phyloP scores from a whole-genome alignment of 1,284 basidiomycete species.

The Cutaneotrichosporon dermatis region DNA sequence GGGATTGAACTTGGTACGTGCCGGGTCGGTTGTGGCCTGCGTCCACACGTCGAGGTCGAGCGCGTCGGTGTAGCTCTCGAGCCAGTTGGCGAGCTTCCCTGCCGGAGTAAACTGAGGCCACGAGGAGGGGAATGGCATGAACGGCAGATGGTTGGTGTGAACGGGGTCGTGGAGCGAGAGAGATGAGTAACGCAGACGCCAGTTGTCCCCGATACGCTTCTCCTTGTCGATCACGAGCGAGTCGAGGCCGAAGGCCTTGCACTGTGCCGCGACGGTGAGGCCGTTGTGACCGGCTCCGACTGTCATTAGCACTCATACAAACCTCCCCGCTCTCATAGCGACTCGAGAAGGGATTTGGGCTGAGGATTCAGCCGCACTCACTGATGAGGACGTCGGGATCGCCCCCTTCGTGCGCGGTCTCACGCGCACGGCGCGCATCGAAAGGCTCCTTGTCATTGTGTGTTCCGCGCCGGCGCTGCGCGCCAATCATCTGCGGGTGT shows the following conservation, averaged over 20 bases:
- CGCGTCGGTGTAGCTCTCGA: slow-evolving; percentile 61
- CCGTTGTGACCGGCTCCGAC: slow-evolving; percentile 65
- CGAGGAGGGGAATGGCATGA: slow-evolving; percentile 33
- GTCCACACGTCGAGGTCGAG: slow-evolving; percentile 66
- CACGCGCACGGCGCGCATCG: not conserved
- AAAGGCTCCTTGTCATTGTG: slow-evolving; percentile 3
- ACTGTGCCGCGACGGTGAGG: slow-evolving; percentile 58
- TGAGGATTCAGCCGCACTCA: not conserved
- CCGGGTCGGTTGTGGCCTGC: slow-evolving; percentile 52
- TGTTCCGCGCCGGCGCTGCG: not conserved
- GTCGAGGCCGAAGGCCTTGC: slow-evolving; percentile 56
- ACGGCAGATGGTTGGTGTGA: slow-evolving; percentile 42
- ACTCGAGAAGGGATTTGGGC: no score
- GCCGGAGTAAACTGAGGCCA: slow-evolving; percentile 38
- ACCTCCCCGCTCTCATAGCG: no score
- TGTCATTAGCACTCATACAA: slow-evolving; percentile 4
- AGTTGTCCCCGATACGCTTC: slow-evolving; percentile 57
- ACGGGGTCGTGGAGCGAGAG: slow-evolving; percentile 63
- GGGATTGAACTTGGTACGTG: slow-evolving; percentile 52
- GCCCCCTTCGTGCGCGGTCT: not conserved
- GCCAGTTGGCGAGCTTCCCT: slow-evolving; percentile 61
- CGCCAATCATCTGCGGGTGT: not conserved
- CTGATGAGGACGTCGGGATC: slow-evolving; percentile 1
- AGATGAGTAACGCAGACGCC: slow-evolving; percentile 58
- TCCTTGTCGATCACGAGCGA: slow-evolving; percentile 58